Evolutionary conservation across 2,329 filamentous ascomycete species (phyloP).

Genomic region (Didymella pomorum): DNA sequence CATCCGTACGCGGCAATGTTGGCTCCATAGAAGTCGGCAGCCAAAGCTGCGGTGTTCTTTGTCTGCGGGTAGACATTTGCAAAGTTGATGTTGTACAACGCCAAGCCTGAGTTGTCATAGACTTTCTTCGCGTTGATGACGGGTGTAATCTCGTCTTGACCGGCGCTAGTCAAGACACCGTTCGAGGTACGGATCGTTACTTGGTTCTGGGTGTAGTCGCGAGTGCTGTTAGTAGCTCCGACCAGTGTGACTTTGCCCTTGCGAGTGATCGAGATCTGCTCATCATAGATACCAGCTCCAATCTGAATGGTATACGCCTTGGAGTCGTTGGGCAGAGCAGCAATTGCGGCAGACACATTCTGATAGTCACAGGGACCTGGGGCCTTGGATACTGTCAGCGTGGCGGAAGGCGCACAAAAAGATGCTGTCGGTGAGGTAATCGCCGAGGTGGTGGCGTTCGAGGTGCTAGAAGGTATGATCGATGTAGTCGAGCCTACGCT

Average conservation of each 20-base stretch:
- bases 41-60: slow-evolving; percentile 48
- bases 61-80: slow-evolving; percentile 39
- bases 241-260: slow-evolving; percentile 55
- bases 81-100: slow-evolving; percentile 53
- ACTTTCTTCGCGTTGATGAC: slow-evolving; percentile 57
- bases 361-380: slow-evolving; percentile 50
- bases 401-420: slow-evolving; percentile 44
- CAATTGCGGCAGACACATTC: slow-evolving; percentile 55
- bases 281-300: slow-evolving; percentile 53
- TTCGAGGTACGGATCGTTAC: slow-evolving; percentile 51
- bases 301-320: slow-evolving; percentile 54
- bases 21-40: slow-evolving; percentile 59
- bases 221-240: slow-evolving; percentile 41
- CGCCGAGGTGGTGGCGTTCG: slow-evolving; percentile 21
- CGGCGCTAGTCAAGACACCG: slow-evolving; percentile 53
- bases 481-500: slow-evolving; percentile 2
- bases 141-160: slow-evolving; percentile 55
- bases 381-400: slow-evolving; percentile 41
- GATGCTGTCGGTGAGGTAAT: slow-evolving; percentile 10
- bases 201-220: slow-evolving; percentile 50
- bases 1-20: slow-evolving; percentile 64
- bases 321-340: slow-evolving; percentile 54
- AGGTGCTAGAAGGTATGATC: slow-evolving; percentile 15
- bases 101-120: slow-evolving; percentile 27
- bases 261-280: slow-evolving; percentile 54